Evolutionary conservation across 805 yeast species (phyloP).

Genomic region (Gaillardinia entomophila): DNA sequence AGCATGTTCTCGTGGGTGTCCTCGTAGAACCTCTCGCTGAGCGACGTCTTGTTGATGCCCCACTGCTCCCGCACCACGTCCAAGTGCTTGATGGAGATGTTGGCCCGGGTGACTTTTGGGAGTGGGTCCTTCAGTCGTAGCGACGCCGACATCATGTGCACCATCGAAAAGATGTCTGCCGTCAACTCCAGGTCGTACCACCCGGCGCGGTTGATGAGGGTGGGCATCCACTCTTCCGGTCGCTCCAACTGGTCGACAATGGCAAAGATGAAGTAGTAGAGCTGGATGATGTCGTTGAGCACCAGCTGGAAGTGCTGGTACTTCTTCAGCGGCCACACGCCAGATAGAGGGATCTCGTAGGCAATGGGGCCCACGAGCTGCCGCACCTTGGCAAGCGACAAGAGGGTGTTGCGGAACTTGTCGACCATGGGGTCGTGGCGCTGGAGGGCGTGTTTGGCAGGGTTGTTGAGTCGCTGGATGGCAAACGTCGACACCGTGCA

Average conservation of each 20-base stretch:
- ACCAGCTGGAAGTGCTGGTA: constrained; percentile 16
- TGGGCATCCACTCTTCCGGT: constrained; percentile 21
- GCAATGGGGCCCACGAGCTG: constrained; percentile 18
- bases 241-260: constrained; percentile 20
- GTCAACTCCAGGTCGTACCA: constrained; percentile 22
- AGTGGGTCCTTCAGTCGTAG: constrained; percentile 17
- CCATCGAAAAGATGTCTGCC: constrained; percentile 22
- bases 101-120: constrained; percentile 28
- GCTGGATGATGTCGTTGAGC: constrained; percentile 19
- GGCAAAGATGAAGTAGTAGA: constrained; percentile 17
- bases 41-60: constrained; percentile 17
- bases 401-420: constrained; percentile 14
- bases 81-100: constrained; percentile 23
- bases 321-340: constrained; percentile 25
- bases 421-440: constrained; percentile 17
- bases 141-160: constrained; percentile 26
- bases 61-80: constrained; percentile 20
- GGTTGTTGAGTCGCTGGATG: constrained; percentile 12
- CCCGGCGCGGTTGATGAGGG: constrained; percentile 20
- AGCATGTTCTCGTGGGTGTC: constrained; percentile 4
- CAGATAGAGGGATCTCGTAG: constrained; percentile 24
- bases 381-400: constrained; percentile 14
- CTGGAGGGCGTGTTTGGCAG: constrained; percentile 10
- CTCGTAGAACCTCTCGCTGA: constrained; percentile 19
- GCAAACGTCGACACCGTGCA: constrained; percentile 24